Evolutionary conservation across 768 basidiomycete genomes (phyloP), one percentile per base, ranked within the genome.

Genomic region (Cystobasidium onofrii): DNA sequence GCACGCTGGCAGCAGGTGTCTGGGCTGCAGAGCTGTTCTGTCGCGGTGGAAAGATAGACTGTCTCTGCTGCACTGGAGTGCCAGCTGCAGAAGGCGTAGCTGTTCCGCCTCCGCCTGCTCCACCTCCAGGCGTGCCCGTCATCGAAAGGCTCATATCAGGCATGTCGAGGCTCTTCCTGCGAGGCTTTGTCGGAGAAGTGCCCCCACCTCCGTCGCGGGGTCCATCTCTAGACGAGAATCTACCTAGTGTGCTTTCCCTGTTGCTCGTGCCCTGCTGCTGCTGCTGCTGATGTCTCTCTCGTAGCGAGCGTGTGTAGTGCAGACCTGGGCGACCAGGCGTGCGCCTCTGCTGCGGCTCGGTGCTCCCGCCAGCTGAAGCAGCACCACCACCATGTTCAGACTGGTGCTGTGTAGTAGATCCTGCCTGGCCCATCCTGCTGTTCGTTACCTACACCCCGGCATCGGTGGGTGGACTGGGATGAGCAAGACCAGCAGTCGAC

Each of bases 111-210:
- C 57, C 57, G 13, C 31, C 29, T 31, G 31, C 23, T 61, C 57
- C 57, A 2, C 31, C 29, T 31, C 18, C 57, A 61, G 18, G 18
- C 13, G 27, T 29, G 12, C 52, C 69, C 31, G 69, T 57, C 69
- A 71, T 71, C 9, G 29, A 36, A 9, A 71, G 33, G 39, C 69
- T 71, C 54, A 71, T 55, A 25, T 71, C 69, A 17, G 69, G 69
- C 69, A 71, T 71, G 25, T 71, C 69, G 29, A 71, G 55, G 15
- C 36, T 41, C 69, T 71, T 71, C 25, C 69, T 36, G 25, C 69
- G 69, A 18, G 69, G 63, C 36, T 64, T 64, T 12, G 36, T 64
- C 10, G 63, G 69, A 1, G 69, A 46, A n/a, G 52, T 29, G 15
- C 63, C 25, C 41, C 7, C n/a, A 3, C 65, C 65, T 52, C 44